A percentile compares a stretch with the other conserved stretches of the same genome.
phyloP scores from a whole-genome alignment of 257 asterid species.

The Catharanthus roseus region DNA sequence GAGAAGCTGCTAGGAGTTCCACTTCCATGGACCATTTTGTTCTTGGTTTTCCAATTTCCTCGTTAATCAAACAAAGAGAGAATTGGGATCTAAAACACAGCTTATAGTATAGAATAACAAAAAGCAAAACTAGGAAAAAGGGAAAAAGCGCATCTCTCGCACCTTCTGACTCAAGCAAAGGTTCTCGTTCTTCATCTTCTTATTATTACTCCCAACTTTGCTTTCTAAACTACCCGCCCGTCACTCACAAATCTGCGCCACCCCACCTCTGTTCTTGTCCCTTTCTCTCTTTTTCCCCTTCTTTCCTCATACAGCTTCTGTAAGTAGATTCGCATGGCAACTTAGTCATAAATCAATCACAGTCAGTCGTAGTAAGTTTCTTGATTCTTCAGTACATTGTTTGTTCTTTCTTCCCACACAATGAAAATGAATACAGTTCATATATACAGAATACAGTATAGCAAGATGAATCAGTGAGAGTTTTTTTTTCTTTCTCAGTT shows the following conservation, averaged over 20 bases:
- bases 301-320: no score
- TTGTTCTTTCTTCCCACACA: no score
- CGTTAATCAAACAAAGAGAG: no score
- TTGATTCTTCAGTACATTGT: no score
- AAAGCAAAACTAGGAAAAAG: not conserved
- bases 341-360: not conserved
- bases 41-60: no score
- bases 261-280: slow-evolving; percentile 1
- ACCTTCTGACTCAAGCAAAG: slow-evolving; percentile 22
- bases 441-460: not conserved
- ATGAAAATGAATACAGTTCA: not conserved
- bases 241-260: not conserved
- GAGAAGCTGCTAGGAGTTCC: no score
- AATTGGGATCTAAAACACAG: no score
- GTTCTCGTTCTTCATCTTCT: not conserved
- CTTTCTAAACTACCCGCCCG: not conserved
- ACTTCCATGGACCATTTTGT: no score
- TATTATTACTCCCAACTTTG: not conserved
- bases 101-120: no score
- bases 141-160: not conserved
- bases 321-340: not conserved
- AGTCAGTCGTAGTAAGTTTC: no score
- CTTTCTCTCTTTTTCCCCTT: no score
- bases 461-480: not conserved
- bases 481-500: slow-evolving; percentile 1